A percentile compares a stretch with the other conserved stretches of the same genome.
Conservation (phyloP, 2,329 filamentous ascomycete species). For the Celoporthe dispersa region DNA sequence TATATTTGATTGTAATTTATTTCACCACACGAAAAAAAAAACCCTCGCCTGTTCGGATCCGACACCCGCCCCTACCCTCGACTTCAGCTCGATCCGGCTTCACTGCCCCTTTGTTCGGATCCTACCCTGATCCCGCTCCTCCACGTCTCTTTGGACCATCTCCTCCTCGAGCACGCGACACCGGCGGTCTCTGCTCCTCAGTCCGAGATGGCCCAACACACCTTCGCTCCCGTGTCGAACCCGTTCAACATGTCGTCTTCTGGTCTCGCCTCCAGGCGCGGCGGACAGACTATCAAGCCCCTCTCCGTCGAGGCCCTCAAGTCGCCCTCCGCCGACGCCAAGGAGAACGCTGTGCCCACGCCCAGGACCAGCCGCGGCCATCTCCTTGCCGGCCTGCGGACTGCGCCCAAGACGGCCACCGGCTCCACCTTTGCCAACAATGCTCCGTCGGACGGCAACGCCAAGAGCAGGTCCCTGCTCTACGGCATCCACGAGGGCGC, state of each 20-base stretch:
- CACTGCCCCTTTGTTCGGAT: neutral
- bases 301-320: slow-evolving; percentile 77
- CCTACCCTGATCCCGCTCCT: neutral
- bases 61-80: neutral
- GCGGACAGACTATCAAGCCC: slow-evolving; percentile 87
- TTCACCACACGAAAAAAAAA: neutral
- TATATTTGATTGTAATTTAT: slow-evolving; percentile 27
- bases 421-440: slow-evolving; percentile 65
- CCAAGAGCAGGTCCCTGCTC: slow-evolving; percentile 48
- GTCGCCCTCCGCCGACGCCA: slow-evolving; percentile 64
- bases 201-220: slow-evolving; percentile 97
- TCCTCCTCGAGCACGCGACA: slow-evolving; percentile 71
- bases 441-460: slow-evolving; percentile 42
- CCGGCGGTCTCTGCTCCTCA: slow-evolving; percentile 77
- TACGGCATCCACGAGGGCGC: slow-evolving; percentile 50
- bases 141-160: neutral
- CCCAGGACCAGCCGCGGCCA: slow-evolving; percentile 95
- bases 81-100: neutral
- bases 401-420: slow-evolving; percentile 85
- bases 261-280: slow-evolving; percentile 82
- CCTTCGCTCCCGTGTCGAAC: slow-evolving; percentile 67
- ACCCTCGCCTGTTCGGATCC: slow-evolving; percentile 2
- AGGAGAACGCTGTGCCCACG: slow-evolving; percentile 73
- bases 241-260: slow-evolving; percentile 74
- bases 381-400: slow-evolving; percentile 88